Base-by-base conservation (phyloP, 208 protist genomes). In the Crithidia bombi region DNA sequence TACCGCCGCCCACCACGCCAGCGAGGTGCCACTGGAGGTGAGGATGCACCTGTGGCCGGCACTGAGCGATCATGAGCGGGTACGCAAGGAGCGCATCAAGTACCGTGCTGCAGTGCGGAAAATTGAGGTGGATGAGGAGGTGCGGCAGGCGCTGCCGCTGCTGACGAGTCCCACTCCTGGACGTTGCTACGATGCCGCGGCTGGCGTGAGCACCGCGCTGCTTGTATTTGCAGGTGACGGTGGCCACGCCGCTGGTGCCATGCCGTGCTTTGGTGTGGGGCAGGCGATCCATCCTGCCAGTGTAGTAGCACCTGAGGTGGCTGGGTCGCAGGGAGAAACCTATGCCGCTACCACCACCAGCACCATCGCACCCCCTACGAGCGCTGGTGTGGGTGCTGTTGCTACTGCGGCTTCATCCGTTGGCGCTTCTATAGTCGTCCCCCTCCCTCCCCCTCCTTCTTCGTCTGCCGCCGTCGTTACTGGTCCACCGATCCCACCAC, bases 31-130 rank as follows among this genome's bases (percentile, higher is more conserved):
- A 21, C 61, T 96, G 43, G 87, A 94, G 73, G 91, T 93, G 43
- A 75, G 82, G 28, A 73, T 96, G 68, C 78, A 75, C 72, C 67
- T 96, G 51, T 96, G 91, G 91, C 91, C 88, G 4, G 84, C 88
- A 15, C 58, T 96, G 35, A 83, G 86, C 52, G 91, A 96, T 56
- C 87, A 96, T 62, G 86, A 96, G 73, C 83, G 87, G 62, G 65
- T 91, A 33, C 88, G 91, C 28, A 65, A 74, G 55, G 82, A 91
- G 72, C 83, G 91, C 55, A 79, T 96, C 56, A 85, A 86, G 61
- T 78, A 85, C 25, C 70, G 68, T 21, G 91, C 91, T 1, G 74
- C 57, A 2, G 50, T 83, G 44, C 62, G 63, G 33, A 80, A 87
- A 52, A 58, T 75, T 23, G 78, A 88, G 32, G 57, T 89, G 50